Evolutionary conservation across 1,139 yeast genomes (phyloP), one percentile per base, ranked within the genome.

Genomic region (Geotrichum klebahnii): DNA sequence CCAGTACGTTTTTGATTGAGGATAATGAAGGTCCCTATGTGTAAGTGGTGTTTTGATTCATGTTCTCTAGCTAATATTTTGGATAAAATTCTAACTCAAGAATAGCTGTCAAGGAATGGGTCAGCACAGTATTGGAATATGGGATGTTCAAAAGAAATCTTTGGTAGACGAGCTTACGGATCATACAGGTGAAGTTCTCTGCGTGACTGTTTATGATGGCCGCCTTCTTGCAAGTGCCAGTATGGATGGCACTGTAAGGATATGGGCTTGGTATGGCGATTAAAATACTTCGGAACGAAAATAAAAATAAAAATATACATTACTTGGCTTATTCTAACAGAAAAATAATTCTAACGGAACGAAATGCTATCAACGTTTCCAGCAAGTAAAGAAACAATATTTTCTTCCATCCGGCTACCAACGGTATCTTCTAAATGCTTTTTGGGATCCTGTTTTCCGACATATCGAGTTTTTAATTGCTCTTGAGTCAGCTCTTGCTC

Each of bases 391-490:
- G 95, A 81, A 12, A 88, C 88, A 49, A 92, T 82, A 65, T 92
- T 94, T 49, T 88, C 95, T 68, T 92, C 98, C 62, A 94, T 80
- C 51, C 89, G 75, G 57, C 75, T 74, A 57, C 87, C 95, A 12
- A 96, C 95, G 1, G 95, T 85, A 58, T 88, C 97, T 45, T 85
- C 79, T 63, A 94, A 76, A 72, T 94, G 99, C 72, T 92, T 92
- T 80, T 94, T 94, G 45, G 98, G 99, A 68, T 94, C 98, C 69
- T 92, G 97, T 67, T 89, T 90, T 60, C 99, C 99, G 31, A 94
- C 97, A 64, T 90, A 94, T 66, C 98, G 81, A 8, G 97, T 92
- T 69, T 88, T 88, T 62, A 90, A 78, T 67, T 87, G 95, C 37
- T 88, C 97, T 62, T 87, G 95, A 51, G 82, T 74, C 59, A 92